phyloP scores from a whole-genome alignment of 495 filamentous ascomycete genomes.

The Trichoderma erinaceum region DNA sequence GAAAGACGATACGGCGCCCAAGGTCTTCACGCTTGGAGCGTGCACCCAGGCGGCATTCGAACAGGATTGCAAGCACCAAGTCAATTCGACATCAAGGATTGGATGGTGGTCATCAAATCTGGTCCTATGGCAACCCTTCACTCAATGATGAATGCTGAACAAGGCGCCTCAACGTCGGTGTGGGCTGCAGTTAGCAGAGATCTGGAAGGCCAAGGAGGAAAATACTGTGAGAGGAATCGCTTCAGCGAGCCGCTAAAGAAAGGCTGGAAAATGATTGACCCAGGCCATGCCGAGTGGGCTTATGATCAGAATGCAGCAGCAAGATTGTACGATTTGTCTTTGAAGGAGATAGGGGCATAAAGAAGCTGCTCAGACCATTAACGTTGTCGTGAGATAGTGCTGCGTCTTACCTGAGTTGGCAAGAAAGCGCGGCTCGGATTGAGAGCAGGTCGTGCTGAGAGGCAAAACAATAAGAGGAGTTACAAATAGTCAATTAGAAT shows the following conservation, averaged over 20 bases:
- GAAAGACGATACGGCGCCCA: slow-evolving; percentile 23
- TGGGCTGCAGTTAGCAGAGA: slow-evolving; percentile 41
- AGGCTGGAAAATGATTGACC: slow-evolving; percentile 11
- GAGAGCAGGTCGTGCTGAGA: too few relatives aligned
- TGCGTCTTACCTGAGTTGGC: neutral
- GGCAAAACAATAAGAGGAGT: too few relatives aligned
- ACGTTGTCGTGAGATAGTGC: neutral
- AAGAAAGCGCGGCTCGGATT: too few relatives aligned
- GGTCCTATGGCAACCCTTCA: neutral
- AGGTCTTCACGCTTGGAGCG: slow-evolving; percentile 21
- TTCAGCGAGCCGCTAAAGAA: neutral
- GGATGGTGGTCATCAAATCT: neutral
- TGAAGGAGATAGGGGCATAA: neutral
- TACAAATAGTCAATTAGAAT: too few relatives aligned
- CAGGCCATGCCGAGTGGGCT: neutral
- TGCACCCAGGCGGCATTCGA: slow-evolving; percentile 26
- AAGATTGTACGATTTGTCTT: neutral
- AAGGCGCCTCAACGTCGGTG: slow-evolving; percentile 48
- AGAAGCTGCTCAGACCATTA: too few relatives aligned
- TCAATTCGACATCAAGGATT: slow-evolving; percentile 1
- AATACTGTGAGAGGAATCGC: slow-evolving; percentile 36
- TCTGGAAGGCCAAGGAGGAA: slow-evolving; percentile 35
- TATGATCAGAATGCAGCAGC: neutral
- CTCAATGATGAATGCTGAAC: slow-evolving; percentile 35
- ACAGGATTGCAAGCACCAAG: slow-evolving; percentile 13